Evolutionary conservation across 495 filamentous ascomycete genomes (phyloP).

Genomic region (Stereocaulon alpinum): DNA sequence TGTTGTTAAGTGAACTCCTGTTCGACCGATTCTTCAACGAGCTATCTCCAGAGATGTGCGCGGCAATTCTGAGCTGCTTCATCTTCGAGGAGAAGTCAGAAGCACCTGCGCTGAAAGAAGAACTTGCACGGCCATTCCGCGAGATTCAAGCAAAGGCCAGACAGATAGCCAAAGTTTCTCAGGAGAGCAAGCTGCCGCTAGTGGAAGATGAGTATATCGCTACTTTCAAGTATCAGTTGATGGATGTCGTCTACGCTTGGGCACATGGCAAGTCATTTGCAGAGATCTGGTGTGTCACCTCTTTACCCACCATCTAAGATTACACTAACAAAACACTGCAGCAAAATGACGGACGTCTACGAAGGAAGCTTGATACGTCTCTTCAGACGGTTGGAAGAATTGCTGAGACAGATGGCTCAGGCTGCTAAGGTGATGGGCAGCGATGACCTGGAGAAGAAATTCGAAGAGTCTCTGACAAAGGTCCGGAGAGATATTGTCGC

Average conservation of each 20-base stretch:
- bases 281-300: conserved; percentile 74
- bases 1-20: conserved; percentile 82
- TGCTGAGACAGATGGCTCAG: conserved; percentile 95
- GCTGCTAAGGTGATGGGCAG: conserved; percentile 96
- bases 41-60: conserved; percentile 73
- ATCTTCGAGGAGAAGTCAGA: conserved; percentile 93
- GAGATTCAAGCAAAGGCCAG: conserved; percentile 79
- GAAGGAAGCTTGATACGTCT: conserved; percentile 92
- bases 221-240: conserved; percentile 81
- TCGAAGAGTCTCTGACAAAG: conserved; percentile 72
- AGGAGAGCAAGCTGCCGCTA: conserved; percentile 80
- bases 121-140: conserved; percentile 72
- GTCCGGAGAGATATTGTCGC: conserved; percentile 87
- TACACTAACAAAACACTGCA: conserved; percentile 29
- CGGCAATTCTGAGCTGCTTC: conserved; percentile 79
- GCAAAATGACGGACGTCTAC: conserved; percentile 97
- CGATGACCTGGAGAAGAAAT: conserved; percentile 82
- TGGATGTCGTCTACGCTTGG: conserved; percentile 95
- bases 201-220: conserved; percentile 88
- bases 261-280: conserved; percentile 83
- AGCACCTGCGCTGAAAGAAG: conserved; percentile 57
- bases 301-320: conserved; percentile 2
- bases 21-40: conserved; percentile 99
- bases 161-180: conserved; percentile 79
- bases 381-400: conserved; percentile 89